Evolutionary conservation across 495 filamentous ascomycete species (phyloP).

Genomic region (Penicillium subrubescens): DNA sequence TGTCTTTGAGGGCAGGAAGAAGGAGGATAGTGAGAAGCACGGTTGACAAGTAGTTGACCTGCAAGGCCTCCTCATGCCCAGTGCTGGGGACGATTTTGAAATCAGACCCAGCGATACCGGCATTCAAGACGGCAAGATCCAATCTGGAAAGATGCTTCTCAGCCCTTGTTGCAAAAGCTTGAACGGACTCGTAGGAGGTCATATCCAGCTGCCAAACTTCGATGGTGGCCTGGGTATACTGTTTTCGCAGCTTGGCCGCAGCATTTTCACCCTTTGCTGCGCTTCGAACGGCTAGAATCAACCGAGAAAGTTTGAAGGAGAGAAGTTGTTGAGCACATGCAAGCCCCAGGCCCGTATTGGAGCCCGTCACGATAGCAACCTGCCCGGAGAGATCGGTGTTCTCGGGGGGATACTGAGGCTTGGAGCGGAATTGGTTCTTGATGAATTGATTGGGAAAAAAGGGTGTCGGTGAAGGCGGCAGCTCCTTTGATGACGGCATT

Average conservation of each 20-base stretch:
- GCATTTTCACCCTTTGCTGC: conserved; percentile 42
- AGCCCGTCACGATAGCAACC: conserved; percentile 50
- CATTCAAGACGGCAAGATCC: conserved; percentile 57
- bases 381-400: conserved; percentile 30
- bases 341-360: conserved; percentile 48
- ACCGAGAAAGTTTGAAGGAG: conserved; percentile 36
- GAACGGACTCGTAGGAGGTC: conserved; percentile 44
- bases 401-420: background rate
- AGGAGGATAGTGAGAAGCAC: conserved; percentile 50
- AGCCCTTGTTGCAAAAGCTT: conserved; percentile 37
- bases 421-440: conserved; percentile 13
- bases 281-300: conserved; percentile 55
- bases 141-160: conserved; percentile 40
- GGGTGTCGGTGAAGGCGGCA: conserved; percentile 5
- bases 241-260: conserved; percentile 31
- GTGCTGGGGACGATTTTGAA: conserved; percentile 36
- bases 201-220: conserved; percentile 57
- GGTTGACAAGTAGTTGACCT: conserved; percentile 46
- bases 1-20: conserved; percentile 49
- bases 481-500: conserved; percentile 11
- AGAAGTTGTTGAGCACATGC: conserved; percentile 46
- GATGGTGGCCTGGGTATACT: conserved; percentile 34
- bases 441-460: conserved; percentile 18
- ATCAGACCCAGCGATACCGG: conserved; percentile 40
- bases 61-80: conserved; percentile 41